Percentiles rank a stretch among this genome's conserved stretches.
Evolutionary conservation across 768 basidiomycete genomes (phyloP).

Genomic region (Leucosporidium yakuticum): DNA sequence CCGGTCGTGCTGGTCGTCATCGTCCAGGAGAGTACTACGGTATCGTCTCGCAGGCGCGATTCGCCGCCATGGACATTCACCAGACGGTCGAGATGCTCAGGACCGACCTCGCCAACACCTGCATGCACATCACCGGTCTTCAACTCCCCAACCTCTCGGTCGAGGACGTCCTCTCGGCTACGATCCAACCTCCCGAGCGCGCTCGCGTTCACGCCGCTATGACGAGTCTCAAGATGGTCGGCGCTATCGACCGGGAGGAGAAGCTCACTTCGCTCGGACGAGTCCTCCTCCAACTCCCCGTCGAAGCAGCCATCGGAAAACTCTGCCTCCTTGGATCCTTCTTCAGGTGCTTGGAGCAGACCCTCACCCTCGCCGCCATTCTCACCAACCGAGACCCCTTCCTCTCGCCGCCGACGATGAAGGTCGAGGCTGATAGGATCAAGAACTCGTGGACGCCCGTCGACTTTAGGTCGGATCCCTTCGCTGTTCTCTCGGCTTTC

Average conservation of each 20-base stretch:
- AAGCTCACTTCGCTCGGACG: conserved; percentile 79
- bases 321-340: conserved; percentile 83
- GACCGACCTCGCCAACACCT: conserved; percentile 42
- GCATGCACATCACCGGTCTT: conserved; percentile 93
- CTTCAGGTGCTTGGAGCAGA: conserved; percentile 68
- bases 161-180: conserved; percentile 73
- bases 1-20: conserved; percentile 86
- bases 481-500: conserved; percentile 73
- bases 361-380: conserved; percentile 80
- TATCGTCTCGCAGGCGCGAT: conserved; percentile 61
- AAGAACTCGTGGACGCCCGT: conserved; percentile 67
- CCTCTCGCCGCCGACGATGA: conserved; percentile 64
- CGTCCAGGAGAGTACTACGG: conserved; percentile 86
- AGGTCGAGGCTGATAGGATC: conserved; percentile 60
- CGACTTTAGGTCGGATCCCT: conserved; percentile 75
- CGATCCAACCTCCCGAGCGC: conserved; percentile 81
- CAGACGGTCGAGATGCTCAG: conserved; percentile 95
- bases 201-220: conserved; percentile 73
- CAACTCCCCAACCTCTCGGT: conserved; percentile 79
- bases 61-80: conserved; percentile 61
- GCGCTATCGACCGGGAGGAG: conserved; percentile 69
- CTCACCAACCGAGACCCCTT: conserved; percentile 86
- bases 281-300: conserved; percentile 79
- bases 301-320: conserved; percentile 83
- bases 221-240: conserved; percentile 71